Evolutionary conservation across 2,329 filamentous ascomycete genomes (phyloP).

Genomic region (Colletotrichum theobromicola): DNA sequence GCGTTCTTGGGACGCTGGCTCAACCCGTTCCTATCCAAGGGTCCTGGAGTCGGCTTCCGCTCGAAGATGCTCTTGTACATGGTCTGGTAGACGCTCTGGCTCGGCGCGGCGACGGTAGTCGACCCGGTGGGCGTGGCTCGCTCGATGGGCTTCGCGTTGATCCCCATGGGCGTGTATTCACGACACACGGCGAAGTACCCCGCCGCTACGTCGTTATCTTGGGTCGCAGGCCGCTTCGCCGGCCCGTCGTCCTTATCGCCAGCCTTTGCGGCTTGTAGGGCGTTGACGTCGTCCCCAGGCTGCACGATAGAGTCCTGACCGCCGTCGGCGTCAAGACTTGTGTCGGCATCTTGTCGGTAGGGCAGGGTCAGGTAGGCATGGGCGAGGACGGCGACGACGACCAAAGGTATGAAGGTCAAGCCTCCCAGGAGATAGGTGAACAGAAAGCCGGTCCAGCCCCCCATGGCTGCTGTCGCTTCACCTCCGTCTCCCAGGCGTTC

Average conservation of each 20-base stretch:
- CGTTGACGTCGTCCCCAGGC: slow-evolving; percentile 68
- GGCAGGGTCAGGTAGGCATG: slow-evolving; percentile 76
- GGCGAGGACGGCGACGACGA: slow-evolving; percentile 64
- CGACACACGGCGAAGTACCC: slow-evolving; percentile 96
- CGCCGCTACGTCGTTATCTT: slow-evolving; percentile 80
- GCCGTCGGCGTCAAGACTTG: slow-evolving; percentile 36
- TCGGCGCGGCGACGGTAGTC: slow-evolving; percentile 75
- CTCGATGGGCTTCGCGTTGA: slow-evolving; percentile 92
- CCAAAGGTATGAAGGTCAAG: slow-evolving; percentile 82
- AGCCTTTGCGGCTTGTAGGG: slow-evolving; percentile 64
- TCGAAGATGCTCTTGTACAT: slow-evolving; percentile 98
- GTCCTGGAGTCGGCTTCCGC: slow-evolving; percentile 61
- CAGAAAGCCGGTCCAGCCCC: slow-evolving; percentile 63
- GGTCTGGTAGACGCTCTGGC: slow-evolving; percentile 94
- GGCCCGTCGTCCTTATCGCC: slow-evolving; percentile 61
- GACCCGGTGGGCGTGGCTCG: slow-evolving; percentile 81
- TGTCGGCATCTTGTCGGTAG: slow-evolving; percentile 45
- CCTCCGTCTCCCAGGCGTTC: not conserved
- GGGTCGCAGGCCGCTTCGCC: slow-evolving; percentile 53
- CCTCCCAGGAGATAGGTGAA: slow-evolving; percentile 85
- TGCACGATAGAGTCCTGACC: slow-evolving; percentile 46
- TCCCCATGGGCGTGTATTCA: slow-evolving; percentile 89
- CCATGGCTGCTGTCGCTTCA: slow-evolving; percentile 42
- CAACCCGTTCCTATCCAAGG: slow-evolving; percentile 51
- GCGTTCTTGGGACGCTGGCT: slow-evolving; percentile 67